Evolutionary conservation across 1,139 yeast genomes (phyloP), one percentile per base, ranked within the genome.

Genomic region (Yamadazyma triangularis): DNA sequence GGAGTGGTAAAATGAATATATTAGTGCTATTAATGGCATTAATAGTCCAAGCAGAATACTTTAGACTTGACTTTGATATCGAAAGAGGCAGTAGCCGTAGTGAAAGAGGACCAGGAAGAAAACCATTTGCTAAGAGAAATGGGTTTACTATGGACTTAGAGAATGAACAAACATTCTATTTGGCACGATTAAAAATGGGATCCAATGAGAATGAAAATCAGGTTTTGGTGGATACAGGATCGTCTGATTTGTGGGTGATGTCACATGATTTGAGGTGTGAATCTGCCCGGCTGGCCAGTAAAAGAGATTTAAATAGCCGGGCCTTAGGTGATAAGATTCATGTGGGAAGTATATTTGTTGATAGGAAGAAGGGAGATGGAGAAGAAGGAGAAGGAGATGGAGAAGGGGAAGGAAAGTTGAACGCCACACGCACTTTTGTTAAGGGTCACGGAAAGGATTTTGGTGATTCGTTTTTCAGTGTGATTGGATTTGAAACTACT

Each of bases 161-260:
- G 12, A 77, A 77, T 46, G 55, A 61, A 36, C 50, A 52, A 13
- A 66, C 73, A 3, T 77, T 71, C 44, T 78, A 77, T 48, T 54
- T 70, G 40, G 71, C 73, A 2, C 53, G 52, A 8, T 42, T 74
- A 32, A 35, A 47, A 24, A 44, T 64, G 24, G 73, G 73, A 2
- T 53, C 65, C 8, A 46, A 57, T 23, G 36, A 45, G 12, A 59
- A 64, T 31, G 29, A 43, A 21, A 57, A 56, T 15, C 48, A 50
- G 3, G 66, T 64, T 2, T 48, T 65, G 35, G 58, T 68, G 8
- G 74, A 68, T 41, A 67, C 74, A 15, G 73, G 73, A 8, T 62
- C 70, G 3, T 64, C 71, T 8, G 74, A 68, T 42, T 57, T 68
- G 38, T 68, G 73, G 73, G 57, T 68, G 24, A 58, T 61, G 65